phyloP scores from a whole-genome alignment of 306 rosid genomes.

The Malus fusca region DNA sequence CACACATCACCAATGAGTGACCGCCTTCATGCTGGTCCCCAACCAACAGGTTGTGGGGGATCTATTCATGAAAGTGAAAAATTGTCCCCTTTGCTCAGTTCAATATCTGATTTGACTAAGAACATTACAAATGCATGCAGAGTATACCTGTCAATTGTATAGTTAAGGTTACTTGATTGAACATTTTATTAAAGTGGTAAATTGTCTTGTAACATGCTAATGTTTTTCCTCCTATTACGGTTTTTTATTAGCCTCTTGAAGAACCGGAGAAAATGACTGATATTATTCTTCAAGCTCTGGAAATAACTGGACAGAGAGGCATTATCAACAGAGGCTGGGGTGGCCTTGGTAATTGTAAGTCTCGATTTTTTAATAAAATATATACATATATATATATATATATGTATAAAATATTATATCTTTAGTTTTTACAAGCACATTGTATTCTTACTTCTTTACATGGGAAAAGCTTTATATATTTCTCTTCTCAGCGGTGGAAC shows the following conservation, averaged over 20 bases:
- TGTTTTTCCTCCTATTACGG: background rate
- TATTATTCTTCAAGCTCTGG: slow-evolving; percentile 67
- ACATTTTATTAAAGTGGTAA: background rate
- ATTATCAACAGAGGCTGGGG: slow-evolving; percentile 96
- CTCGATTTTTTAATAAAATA: background rate
- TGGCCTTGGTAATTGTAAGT: slow-evolving; percentile 86
- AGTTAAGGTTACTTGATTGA: background rate
- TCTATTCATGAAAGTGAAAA: background rate
- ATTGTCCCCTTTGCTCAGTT: background rate
- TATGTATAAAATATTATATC: background rate
- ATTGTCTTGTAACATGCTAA: background rate
- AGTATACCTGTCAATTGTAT: background rate
- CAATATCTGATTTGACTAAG: background rate
- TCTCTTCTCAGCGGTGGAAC: slow-evolving; percentile 55
- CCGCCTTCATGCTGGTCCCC: background rate
- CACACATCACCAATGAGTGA: background rate
- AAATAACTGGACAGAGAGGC: slow-evolving; percentile 76
- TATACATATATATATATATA: no score
- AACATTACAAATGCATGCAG: background rate
- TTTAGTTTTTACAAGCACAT: background rate
- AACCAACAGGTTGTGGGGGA: background rate
- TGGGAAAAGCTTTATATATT: background rate
- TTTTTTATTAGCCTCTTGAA: slow-evolving; percentile 60
- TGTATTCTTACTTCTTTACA: background rate
- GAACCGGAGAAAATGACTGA: slow-evolving; percentile 71